These are phyloP conservation scores for Lentinula edodes DNA, from an alignment of 768 basidiomycete species.

Conservation along the genomic window DNA sequence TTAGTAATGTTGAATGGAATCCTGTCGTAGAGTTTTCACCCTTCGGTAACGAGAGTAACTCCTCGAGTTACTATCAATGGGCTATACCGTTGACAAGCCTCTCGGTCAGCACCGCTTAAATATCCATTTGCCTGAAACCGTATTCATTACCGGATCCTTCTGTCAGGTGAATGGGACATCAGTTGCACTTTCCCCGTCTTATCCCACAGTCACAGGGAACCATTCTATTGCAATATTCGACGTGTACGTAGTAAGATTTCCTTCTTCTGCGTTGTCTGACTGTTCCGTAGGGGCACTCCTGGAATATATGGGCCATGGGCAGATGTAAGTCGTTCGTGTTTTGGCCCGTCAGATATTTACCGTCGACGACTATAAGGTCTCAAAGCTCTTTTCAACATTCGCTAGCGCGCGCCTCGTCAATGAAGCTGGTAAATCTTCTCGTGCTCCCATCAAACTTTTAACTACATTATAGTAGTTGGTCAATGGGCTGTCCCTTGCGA, in stretches of 20 bases:
- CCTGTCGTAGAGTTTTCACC: conserved; percentile 72
- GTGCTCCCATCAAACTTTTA: background rate
- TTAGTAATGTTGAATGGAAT: conserved; percentile 63
- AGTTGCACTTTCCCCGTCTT: conserved; percentile 56
- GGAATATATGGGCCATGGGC: conserved; percentile 76
- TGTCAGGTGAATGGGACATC: conserved; percentile 50
- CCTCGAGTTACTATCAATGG: conserved; percentile 75
- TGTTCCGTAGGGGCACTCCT: conserved; percentile 47
- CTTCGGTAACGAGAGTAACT: conserved; percentile 46
- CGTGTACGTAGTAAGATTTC: conserved; percentile 41
- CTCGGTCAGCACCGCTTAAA: conserved; percentile 32
- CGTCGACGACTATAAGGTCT: conserved; percentile 40
- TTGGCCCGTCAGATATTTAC: conserved; percentile 1
- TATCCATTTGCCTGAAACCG: background rate
- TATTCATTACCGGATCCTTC: background rate
- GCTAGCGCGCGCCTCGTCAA: conserved; percentile 66
- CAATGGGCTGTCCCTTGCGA: conserved; percentile 77
- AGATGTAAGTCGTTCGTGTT: conserved; percentile 43
- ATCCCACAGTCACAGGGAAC: conserved; percentile 48
- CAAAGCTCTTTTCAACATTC: conserved; percentile 56
- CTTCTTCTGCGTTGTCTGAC: background rate
- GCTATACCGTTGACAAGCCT: conserved; percentile 47
- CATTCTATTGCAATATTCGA: conserved; percentile 67
- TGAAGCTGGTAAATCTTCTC: conserved; percentile 27
- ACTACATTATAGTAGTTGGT: conserved; percentile 33